phyloP scores from a whole-genome alignment of 2,329 filamentous ascomycete genomes.

The Fusarium verrucosum region DNA sequence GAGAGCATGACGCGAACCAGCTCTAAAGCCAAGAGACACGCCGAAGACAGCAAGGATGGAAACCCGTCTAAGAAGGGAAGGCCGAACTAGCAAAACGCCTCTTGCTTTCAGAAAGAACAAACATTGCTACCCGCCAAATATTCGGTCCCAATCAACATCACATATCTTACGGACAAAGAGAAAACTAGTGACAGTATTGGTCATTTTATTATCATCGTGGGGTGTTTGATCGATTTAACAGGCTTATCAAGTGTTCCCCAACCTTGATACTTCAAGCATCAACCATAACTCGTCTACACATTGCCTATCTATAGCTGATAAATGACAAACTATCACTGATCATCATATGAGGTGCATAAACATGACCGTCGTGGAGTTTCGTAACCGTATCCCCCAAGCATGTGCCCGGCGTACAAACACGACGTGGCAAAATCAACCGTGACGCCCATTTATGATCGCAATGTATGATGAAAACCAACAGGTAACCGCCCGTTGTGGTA shows the following conservation, averaged over 20 bases:
- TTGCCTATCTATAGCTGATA: slow-evolving; percentile 16
- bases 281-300: slow-evolving; percentile 22
- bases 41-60: too few species aligned
- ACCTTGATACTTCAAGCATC: slow-evolving; percentile 31
- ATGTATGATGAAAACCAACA: slow-evolving; percentile 37
- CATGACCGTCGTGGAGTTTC: slow-evolving; percentile 31
- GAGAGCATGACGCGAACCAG: too few species aligned
- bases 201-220: slow-evolving; percentile 10
- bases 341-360: slow-evolving; percentile 19
- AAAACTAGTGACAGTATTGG: neutral
- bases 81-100: too few species aligned
- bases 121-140: too few species aligned
- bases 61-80: too few species aligned
- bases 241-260: slow-evolving; percentile 6
- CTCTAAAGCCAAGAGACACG: too few species aligned
- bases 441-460: slow-evolving; percentile 45
- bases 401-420: slow-evolving; percentile 12
- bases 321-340: slow-evolving; percentile 28
- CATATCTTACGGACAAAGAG: neutral
- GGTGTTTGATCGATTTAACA: slow-evolving; percentile 9
- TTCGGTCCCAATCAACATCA: neutral
- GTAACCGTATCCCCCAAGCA: slow-evolving; percentile 14
- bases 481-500: slow-evolving; percentile 43
- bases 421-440: slow-evolving; percentile 27
- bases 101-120: too few species aligned